A percentile compares a stretch with the other conserved stretches of the same genome.
Evolutionary conservation across 2,329 filamentous ascomycete genomes (phyloP).

Genomic region (Botryotinia convoluta): DNA sequence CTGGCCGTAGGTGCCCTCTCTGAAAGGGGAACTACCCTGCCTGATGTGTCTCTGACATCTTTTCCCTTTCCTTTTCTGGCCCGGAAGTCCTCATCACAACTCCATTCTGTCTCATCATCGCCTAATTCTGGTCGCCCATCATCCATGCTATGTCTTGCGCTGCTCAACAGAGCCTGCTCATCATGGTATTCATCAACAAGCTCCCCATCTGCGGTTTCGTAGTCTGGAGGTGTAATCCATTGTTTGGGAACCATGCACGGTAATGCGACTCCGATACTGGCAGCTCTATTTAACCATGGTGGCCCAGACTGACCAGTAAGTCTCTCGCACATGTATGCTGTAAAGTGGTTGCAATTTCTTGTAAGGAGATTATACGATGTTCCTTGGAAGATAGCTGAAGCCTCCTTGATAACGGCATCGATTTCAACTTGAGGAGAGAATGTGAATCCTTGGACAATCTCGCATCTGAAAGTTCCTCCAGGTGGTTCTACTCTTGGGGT

Average conservation of each 20-base stretch:
- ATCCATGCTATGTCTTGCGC: slow-evolving; percentile 35
- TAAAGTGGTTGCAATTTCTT: slow-evolving; percentile 89
- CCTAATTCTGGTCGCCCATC: slow-evolving; percentile 21
- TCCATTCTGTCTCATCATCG: slow-evolving; percentile 42
- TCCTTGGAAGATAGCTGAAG: slow-evolving; percentile 71
- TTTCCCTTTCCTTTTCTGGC: slow-evolving; percentile 40
- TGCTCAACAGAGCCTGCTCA: slow-evolving; percentile 56
- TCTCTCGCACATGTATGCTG: slow-evolving; percentile 68
- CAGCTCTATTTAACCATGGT: slow-evolving; percentile 76
- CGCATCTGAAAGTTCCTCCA: slow-evolving; percentile 71
- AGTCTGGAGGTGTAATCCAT: slow-evolving; percentile 78
- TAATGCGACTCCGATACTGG: slow-evolving; percentile 75
- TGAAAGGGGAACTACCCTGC: slow-evolving; percentile 50
- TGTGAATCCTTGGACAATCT: slow-evolving; percentile 77
- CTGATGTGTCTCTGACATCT: slow-evolving; percentile 48
- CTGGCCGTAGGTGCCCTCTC: slow-evolving; percentile 48
- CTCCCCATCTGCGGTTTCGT: slow-evolving; percentile 68
- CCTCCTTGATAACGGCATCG: slow-evolving; percentile 63
- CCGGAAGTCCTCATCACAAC: slow-evolving; percentile 47
- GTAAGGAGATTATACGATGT: slow-evolving; percentile 78
- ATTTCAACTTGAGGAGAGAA: slow-evolving; percentile 68
- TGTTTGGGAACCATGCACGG: slow-evolving; percentile 80
- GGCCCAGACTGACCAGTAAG: slow-evolving; percentile 71
- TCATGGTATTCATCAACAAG: slow-evolving; percentile 54
- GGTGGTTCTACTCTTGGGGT: slow-evolving; percentile 69